Evolutionary conservation across 768 basidiomycete genomes (phyloP).

Genomic region (Tephrocybe sp.): DNA sequence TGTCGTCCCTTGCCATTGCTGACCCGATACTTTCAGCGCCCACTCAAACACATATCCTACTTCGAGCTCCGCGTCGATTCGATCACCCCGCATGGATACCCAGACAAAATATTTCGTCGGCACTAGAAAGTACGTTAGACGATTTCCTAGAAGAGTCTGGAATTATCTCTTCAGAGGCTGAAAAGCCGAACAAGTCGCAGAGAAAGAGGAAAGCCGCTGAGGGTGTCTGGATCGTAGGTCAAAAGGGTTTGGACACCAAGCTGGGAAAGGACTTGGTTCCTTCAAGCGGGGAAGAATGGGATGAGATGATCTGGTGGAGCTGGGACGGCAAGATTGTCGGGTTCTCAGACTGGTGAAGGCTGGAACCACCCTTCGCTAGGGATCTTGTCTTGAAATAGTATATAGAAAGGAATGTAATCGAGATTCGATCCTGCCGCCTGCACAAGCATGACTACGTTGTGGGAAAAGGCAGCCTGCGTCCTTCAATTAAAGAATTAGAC

Average conservation of each 20-base stretch:
- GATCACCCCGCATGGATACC: constrained; percentile 46
- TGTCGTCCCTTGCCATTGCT: not conserved
- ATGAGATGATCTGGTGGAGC: constrained; percentile 63
- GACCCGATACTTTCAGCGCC: constrained; percentile 29
- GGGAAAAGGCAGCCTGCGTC: too few relatives aligned
- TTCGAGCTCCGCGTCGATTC: constrained; percentile 47
- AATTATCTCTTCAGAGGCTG: constrained; percentile 3
- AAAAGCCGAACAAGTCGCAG: constrained; percentile 12
- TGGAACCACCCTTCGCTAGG: too few relatives aligned
- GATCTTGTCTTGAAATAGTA: too few relatives aligned
- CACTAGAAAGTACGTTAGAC: constrained; percentile 36
- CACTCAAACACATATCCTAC: constrained; percentile 43
- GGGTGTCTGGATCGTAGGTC: constrained; percentile 46
- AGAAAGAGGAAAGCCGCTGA: constrained; percentile 32
- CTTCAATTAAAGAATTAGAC: too few relatives aligned
- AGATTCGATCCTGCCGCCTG: too few relatives aligned
- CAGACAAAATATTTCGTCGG: constrained; percentile 37
- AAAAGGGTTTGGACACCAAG: constrained; percentile 17
- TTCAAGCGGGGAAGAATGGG: constrained; percentile 29
- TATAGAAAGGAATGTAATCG: too few relatives aligned
- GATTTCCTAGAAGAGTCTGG: constrained; percentile 40
- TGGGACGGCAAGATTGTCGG: constrained; percentile 57
- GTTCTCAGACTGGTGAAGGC: constrained; percentile 45
- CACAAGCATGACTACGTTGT: too few relatives aligned
- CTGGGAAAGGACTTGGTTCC: constrained; percentile 10